These are phyloP conservation scores for Alternaria brassicicola DNA, from an alignment of 2,329 filamentous ascomycete genomes.

Conservation along the genomic window DNA sequence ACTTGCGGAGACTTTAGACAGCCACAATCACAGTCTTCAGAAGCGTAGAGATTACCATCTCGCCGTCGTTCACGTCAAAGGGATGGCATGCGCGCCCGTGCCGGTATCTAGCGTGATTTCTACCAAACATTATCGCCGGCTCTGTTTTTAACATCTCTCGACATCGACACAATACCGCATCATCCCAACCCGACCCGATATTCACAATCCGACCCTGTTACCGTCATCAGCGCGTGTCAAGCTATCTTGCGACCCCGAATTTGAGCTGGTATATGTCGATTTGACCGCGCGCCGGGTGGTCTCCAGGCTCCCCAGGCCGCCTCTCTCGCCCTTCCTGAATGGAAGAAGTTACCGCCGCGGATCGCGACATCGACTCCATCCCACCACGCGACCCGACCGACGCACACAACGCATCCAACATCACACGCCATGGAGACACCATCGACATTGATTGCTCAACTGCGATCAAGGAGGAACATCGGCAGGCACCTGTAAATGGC, in stretches of 20 bases:
- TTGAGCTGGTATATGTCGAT: conserved; percentile 36
- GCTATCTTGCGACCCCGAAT: conserved; percentile 32
- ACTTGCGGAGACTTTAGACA: neutral
- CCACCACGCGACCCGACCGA: conserved; percentile 30
- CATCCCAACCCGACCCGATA: conserved; percentile 34
- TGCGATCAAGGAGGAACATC: conserved; percentile 40
- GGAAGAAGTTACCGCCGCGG: conserved; percentile 40
- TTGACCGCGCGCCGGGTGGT: conserved; percentile 43
- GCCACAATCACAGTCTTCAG: neutral
- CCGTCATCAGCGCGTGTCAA: conserved; percentile 17
- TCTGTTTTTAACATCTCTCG: conserved; percentile 24
- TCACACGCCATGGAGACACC: conserved; percentile 23
- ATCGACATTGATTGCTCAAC: conserved; percentile 25
- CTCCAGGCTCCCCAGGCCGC: conserved; percentile 38
- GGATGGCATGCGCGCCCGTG: conserved; percentile 10
- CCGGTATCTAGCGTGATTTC: conserved; percentile 20
- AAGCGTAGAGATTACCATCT: neutral
- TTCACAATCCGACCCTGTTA: conserved; percentile 40
- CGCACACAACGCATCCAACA: conserved; percentile 25
- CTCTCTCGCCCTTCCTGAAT: conserved; percentile 37
- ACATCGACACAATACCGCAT: conserved; percentile 41
- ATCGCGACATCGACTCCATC: conserved; percentile 39
- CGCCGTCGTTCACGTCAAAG: conserved; percentile 7
- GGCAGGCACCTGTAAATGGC: conserved; percentile 18
- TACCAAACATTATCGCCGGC: conserved; percentile 17